Percentiles rank a stretch among this genome's conserved stretches.
These are phyloP conservation scores for Purpureocillium takamizusanense DNA, from an alignment of 2,329 filamentous ascomycete species.

Conservation along the genomic window DNA sequence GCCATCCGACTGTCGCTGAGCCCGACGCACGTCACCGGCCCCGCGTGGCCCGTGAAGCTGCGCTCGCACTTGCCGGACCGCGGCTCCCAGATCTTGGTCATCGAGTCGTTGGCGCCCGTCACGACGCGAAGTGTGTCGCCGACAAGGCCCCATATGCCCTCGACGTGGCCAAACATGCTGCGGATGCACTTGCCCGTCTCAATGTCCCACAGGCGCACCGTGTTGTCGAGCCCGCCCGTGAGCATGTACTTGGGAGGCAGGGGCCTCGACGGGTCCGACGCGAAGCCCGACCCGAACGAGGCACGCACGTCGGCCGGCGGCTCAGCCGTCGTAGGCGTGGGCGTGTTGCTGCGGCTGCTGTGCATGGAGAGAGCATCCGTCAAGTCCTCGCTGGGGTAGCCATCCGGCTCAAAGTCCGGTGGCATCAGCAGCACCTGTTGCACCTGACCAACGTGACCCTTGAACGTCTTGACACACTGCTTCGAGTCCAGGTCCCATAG, in stretches of 20 bases:
- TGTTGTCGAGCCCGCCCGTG: constrained; percentile 83
- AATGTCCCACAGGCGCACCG: constrained; percentile 88
- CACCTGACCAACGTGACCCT: constrained; percentile 89
- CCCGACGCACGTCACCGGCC: constrained; percentile 87
- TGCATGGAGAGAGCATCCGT: constrained; percentile 45
- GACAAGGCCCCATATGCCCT: constrained; percentile 89
- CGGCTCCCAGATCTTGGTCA: constrained; percentile 92
- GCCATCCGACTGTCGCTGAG: constrained; percentile 84
- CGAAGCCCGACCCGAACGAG: constrained; percentile 54
- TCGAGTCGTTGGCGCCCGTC: constrained; percentile 83
- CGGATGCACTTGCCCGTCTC: constrained; percentile 72
- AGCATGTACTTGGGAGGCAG: constrained; percentile 85
- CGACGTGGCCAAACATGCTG: constrained; percentile 93
- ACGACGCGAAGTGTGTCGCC: constrained; percentile 84
- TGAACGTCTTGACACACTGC: constrained; percentile 66
- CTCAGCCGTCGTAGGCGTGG: constrained; percentile 17
- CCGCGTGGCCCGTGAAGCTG: constrained; percentile 83
- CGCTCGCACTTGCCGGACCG: constrained; percentile 84
- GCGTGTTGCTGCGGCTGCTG: constrained; percentile 37
- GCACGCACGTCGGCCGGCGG: constrained; percentile 36
- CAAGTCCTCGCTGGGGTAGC: constrained; percentile 37
- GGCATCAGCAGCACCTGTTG: constrained; percentile 84
- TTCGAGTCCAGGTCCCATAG: constrained; percentile 89
- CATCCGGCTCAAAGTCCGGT: constrained; percentile 81
- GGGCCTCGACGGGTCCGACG: constrained; percentile 50